These are phyloP conservation scores for Botryotinia globosa DNA, from an alignment of 2,329 filamentous ascomycete genomes.

Conservation along the genomic window DNA sequence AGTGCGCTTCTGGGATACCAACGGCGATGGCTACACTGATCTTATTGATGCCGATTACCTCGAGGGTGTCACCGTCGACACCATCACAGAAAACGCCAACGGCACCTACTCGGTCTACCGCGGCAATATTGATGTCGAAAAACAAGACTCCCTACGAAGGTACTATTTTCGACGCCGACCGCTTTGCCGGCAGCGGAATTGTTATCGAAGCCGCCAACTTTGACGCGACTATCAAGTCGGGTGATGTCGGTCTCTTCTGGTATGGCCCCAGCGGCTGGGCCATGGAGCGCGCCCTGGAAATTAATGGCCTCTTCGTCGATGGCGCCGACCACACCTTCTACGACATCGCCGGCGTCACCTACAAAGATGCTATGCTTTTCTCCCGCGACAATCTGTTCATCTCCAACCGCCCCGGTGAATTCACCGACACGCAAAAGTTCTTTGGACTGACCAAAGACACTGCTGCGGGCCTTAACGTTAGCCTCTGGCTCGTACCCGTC, in stretches of 20 bases:
- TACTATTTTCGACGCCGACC: not conserved
- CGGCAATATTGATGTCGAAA: not conserved
- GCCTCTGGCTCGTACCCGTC: not conserved
- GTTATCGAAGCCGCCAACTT: not conserved
- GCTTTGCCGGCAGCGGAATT: not conserved
- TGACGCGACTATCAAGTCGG: not conserved
- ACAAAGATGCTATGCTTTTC: not conserved
- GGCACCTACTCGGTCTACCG: not conserved
- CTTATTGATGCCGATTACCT: not conserved
- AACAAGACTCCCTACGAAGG: not conserved
- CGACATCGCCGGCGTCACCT: not conserved
- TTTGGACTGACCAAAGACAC: not conserved
- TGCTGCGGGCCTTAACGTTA: not conserved
- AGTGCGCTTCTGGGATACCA: not conserved
- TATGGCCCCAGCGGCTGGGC: not conserved
- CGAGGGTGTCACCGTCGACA: not conserved
- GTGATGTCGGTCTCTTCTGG: not conserved
- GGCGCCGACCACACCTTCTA: not conserved
- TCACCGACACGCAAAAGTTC: not conserved
- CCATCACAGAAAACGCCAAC: not conserved
- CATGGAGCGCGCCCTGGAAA: not conserved
- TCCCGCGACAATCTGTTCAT: not conserved
- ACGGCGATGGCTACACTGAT: not conserved
- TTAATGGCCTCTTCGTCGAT: not conserved
- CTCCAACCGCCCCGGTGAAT: not conserved